Evolutionary conservation across 2,329 filamentous ascomycete genomes (phyloP).

Genomic region (Fusarium sp.): DNA sequence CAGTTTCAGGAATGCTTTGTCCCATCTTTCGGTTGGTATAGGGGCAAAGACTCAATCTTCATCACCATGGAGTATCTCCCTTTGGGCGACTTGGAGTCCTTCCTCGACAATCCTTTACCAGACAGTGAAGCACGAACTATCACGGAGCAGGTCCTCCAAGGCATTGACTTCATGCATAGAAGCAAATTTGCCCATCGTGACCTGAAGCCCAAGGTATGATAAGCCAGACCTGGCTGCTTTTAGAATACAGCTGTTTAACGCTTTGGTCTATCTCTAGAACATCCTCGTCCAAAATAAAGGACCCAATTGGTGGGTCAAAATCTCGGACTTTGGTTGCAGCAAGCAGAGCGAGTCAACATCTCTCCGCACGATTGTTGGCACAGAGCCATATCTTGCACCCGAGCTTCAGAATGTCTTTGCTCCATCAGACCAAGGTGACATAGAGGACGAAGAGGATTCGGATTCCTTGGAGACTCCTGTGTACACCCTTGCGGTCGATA

Average conservation of each 20-base stretch:
- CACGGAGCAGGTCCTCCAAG: background rate
- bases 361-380: background rate
- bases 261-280: background rate
- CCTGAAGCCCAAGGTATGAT: background rate
- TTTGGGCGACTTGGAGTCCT: background rate
- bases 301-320: slow-evolving; percentile 15
- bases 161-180: slow-evolving; percentile 5
- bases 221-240: background rate
- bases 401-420: background rate
- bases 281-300: slow-evolving; percentile 2
- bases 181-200: background rate
- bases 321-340: slow-evolving; percentile 7
- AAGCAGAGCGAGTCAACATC: background rate
- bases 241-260: too few relatives aligned
- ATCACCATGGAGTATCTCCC: slow-evolving; percentile 11
- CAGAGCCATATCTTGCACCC: background rate
- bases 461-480: accelerated
- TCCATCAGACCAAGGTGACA: background rate
- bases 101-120: background rate
- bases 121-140: background rate
- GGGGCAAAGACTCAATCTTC: background rate
- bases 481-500: background rate
- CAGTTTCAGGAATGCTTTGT: slow-evolving; percentile 6
- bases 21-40: slow-evolving; percentile 2
- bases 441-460: background rate